A percentile compares a stretch with the other conserved stretches of the same genome.
These are phyloP conservation scores for Pyrus hybrid DNA, from an alignment of 331 rosid species.

Conservation along the genomic window DNA sequence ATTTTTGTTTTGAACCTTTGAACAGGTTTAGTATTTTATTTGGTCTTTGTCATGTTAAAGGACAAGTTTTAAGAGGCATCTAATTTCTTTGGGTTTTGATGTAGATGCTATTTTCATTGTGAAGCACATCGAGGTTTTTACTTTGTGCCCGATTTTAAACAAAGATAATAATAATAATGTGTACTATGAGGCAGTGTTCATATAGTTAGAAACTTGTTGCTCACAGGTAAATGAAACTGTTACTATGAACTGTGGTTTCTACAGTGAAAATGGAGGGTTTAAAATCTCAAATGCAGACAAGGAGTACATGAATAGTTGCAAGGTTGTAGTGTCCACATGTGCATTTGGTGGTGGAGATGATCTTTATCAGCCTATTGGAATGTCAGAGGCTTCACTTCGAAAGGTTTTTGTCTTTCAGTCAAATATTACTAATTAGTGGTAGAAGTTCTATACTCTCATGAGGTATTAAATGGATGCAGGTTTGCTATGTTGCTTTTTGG, in stretches of 20 bases:
- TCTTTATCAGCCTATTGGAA: constrained; percentile 97
- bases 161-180: background rate
- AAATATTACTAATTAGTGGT: constrained; percentile 4
- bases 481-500: constrained; percentile 97
- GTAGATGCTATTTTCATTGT: background rate
- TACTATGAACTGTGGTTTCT: constrained; percentile 83
- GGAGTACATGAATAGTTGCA: constrained; percentile 57
- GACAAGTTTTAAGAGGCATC: background rate
- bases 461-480: constrained; percentile 54
- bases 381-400: constrained; percentile 63
- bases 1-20: constrained; percentile 11
- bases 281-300: constrained; percentile 62
- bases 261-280: constrained; percentile 66
- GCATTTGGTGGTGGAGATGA: constrained; percentile 99
- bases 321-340: constrained; percentile 82
- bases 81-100: background rate
- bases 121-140: background rate
- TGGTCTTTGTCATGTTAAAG: background rate
- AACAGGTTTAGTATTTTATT: constrained; percentile 3
- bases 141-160: background rate
- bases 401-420: constrained; percentile 38
- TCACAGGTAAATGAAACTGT: constrained; percentile 53
- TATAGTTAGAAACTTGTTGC: constrained; percentile 6
- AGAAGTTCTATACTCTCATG: constrained; percentile 26
- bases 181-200: constrained; percentile 5